Conservation (phyloP, 2,329 filamentous ascomycete genomes). For the Xylariaceae sp. region DNA sequence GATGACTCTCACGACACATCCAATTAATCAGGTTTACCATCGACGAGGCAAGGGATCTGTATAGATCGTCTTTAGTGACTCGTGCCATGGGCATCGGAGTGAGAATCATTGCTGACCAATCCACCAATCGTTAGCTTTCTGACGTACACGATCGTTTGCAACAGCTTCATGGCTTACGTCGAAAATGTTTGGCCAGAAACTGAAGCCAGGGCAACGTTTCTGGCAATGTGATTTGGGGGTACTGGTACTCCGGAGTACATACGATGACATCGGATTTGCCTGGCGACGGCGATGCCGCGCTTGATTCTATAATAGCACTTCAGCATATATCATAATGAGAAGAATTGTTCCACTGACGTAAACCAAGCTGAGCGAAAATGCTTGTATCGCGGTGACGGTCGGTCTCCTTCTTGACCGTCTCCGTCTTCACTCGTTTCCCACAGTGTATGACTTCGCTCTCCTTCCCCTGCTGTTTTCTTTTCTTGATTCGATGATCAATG, state of each 20-base stretch:
- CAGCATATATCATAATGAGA: not conserved
- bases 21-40: not conserved
- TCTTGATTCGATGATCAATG: constrained; percentile 1
- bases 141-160: not conserved
- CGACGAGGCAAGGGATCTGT: not conserved
- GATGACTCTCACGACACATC: not conserved
- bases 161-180: constrained; percentile 1
- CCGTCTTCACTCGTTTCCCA: constrained; percentile 4
- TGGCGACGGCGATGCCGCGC: not conserved
- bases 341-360: constrained; percentile 3
- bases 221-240: constrained; percentile 7
- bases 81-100: not conserved
- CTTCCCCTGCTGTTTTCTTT: constrained; percentile 2
- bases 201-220: constrained; percentile 5
- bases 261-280: constrained; percentile 1
- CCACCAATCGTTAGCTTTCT: not conserved
- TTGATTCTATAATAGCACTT: constrained; percentile 1
- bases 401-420: constrained; percentile 5
- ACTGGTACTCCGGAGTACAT: constrained; percentile 6
- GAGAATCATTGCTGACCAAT: not conserved
- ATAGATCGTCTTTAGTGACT: not conserved
- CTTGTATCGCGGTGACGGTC: constrained; percentile 3
- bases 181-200: constrained; percentile 2
- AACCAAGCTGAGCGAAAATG: not conserved
- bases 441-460: constrained; percentile 6